A percentile compares a stretch with the other conserved stretches of the same genome.
phyloP scores from a whole-genome alignment of 495 filamentous ascomycete species.

The Penicillium fimorum region DNA sequence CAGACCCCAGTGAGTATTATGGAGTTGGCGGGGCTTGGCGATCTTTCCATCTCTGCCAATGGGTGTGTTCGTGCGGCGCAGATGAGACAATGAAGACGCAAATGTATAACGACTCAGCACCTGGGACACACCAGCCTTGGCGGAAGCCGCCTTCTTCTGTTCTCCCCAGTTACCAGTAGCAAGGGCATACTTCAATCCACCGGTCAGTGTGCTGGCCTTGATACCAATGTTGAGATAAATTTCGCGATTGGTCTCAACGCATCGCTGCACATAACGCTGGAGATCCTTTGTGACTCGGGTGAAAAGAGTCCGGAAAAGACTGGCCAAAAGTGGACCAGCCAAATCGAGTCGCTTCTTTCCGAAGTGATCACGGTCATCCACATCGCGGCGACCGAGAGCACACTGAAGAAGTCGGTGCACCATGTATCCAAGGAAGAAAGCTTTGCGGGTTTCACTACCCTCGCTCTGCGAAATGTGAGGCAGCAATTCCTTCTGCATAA shows the following conservation, averaged over 20 bases:
- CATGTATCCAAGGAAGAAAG: conserved; percentile 99
- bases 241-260: conserved; percentile 81
- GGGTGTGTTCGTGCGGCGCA: conserved; percentile 94
- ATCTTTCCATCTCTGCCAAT: conserved; percentile 98
- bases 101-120: conserved; percentile 98
- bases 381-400: conserved; percentile 83
- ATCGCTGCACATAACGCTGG: conserved; percentile 82
- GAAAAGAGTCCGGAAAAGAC: conserved; percentile 86
- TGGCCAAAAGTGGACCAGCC: conserved; percentile 89
- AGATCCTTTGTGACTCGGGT: conserved; percentile 85
- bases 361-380: conserved; percentile 97
- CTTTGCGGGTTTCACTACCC: conserved; percentile 95
- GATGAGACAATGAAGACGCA: conserved; percentile 91
- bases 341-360: conserved; percentile 97
- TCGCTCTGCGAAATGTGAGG: conserved; percentile 95
- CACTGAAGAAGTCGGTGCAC: conserved; percentile 91
- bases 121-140: conserved; percentile 96
- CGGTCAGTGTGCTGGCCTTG: conserved; percentile 86
- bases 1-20: conserved; percentile 98
- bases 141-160: conserved; percentile 92
- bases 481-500: conserved; percentile 94
- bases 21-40: conserved; percentile 93
- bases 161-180: conserved; percentile 99
- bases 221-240: conserved; percentile 88
- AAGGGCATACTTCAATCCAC: conserved; percentile 91